Conservation (phyloP, 2,329 filamentous ascomycete species). For the Fusarium neocosmosporiellum region DNA sequence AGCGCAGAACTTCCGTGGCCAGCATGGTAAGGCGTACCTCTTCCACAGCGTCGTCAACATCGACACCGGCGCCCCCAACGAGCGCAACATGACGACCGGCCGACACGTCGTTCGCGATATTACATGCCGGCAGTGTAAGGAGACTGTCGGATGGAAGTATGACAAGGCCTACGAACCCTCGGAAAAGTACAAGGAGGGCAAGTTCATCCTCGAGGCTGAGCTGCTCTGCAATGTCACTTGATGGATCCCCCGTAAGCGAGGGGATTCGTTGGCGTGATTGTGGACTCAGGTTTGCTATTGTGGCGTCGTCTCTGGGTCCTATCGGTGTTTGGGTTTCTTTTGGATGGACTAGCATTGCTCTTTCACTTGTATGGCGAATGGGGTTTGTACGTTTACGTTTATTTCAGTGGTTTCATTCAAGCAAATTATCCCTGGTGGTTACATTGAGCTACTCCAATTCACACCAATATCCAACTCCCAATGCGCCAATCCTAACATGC, state of each 20-base stretch:
- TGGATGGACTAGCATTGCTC: conserved; percentile 16
- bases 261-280: not conserved
- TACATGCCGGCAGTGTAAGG: conserved; percentile 87
- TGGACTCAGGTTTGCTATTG: conserved; percentile 5
- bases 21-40: conserved; percentile 97
- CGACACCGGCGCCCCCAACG: conserved; percentile 82
- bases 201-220: conserved; percentile 95
- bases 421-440: conserved; percentile 1
- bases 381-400: not conserved
- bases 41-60: conserved; percentile 96
- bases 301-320: conserved; percentile 35
- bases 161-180: conserved; percentile 92
- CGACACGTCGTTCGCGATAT: conserved; percentile 96
- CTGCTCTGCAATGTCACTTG: conserved; percentile 82
- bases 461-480: conserved; percentile 10
- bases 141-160: conserved; percentile 98
- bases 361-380: conserved; percentile 18
- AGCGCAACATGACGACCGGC: conserved; percentile 98
- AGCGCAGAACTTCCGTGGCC: conserved; percentile 91
- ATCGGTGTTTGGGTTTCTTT: conserved; percentile 13
- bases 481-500: conserved; percentile 14
- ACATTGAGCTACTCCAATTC: conserved; percentile 5
- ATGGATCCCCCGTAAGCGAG: conserved; percentile 9
- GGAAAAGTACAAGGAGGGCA: conserved; percentile 99
- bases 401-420: conserved; percentile 2